Percentiles rank a stretch among this genome's conserved stretches.
These are phyloP conservation scores for Tulasnella calospora DNA, from an alignment of 768 basidiomycete genomes.

Conservation along the genomic window DNA sequence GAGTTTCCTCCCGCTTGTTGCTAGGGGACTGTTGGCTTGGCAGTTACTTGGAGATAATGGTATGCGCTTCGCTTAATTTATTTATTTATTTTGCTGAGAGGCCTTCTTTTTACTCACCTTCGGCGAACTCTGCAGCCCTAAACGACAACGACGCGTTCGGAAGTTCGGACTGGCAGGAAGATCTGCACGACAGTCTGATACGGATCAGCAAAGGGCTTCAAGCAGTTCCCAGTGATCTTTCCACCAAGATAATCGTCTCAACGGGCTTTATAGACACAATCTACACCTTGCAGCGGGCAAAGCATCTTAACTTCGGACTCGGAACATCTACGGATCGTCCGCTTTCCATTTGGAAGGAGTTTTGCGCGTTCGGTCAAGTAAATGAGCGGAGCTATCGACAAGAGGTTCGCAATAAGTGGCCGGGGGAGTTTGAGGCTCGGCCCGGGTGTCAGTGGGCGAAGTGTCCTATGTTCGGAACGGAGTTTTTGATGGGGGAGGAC, in stretches of 20 bases:
- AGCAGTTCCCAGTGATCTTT: neutral
- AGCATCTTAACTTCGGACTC: neutral
- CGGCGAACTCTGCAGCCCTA: neutral
- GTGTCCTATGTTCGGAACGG: neutral
- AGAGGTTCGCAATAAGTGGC: neutral
- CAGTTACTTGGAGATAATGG: neutral
- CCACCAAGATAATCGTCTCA: neutral
- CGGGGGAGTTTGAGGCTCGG: neutral
- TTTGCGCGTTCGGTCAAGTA: neutral
- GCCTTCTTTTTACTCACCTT: neutral
- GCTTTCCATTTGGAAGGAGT: neutral
- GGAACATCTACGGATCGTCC: neutral
- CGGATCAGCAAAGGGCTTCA: neutral
- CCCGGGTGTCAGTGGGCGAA: neutral
- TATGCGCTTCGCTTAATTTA: neutral
- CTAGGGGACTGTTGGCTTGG: neutral
- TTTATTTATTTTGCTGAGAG: neutral
- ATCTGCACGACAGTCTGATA: neutral
- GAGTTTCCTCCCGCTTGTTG: neutral
- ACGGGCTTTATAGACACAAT: neutral
- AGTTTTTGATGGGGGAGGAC: neutral
- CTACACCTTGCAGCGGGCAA: neutral
- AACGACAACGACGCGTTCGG: neutral
- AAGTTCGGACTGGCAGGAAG: neutral
- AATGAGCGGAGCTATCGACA: neutral